Conservation (phyloP, 495 filamentous ascomycete genomes). For the Penicillium lividum region DNA sequence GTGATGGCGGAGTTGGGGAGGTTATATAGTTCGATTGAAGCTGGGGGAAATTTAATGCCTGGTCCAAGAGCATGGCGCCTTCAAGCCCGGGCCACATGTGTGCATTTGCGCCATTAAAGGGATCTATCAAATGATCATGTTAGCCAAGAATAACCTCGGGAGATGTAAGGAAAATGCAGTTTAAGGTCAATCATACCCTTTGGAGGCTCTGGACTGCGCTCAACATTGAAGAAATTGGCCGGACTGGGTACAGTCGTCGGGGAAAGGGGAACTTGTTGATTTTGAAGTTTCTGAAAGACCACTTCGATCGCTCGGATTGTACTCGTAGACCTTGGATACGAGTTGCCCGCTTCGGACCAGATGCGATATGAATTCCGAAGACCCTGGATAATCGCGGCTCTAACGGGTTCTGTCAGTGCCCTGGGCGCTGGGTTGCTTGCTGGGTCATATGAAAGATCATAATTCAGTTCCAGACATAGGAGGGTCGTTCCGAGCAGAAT, state of each 20-base stretch:
- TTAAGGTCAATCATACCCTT: background rate
- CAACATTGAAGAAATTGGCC: background rate
- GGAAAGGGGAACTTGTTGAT: background rate
- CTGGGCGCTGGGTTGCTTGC: constrained; percentile 8
- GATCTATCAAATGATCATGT: background rate
- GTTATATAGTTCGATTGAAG: background rate
- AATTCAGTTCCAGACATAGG: constrained; percentile 36
- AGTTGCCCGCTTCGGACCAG: constrained; percentile 63
- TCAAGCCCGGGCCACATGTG: constrained; percentile 1
- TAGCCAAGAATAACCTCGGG: background rate
- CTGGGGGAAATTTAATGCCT: constrained; percentile 1
- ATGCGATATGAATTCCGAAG: constrained; percentile 65
- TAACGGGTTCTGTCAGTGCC: constrained; percentile 42
- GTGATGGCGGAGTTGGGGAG: background rate
- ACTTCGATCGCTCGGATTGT: constrained; percentile 64
- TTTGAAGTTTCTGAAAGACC: constrained; percentile 65
- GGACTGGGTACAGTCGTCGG: background rate
- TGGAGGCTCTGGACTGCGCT: background rate
- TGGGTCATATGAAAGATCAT: constrained; percentile 6
- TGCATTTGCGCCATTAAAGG: background rate
- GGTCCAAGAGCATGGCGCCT: constrained; percentile 12
- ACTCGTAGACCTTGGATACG: constrained; percentile 72
- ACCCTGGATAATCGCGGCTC: constrained; percentile 62
- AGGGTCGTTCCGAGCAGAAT: constrained; percentile 40
- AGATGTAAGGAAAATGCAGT: background rate